Evolutionary conservation across 2,329 filamentous ascomycete species (phyloP).

Genomic region (Xylariaceae sp.): DNA sequence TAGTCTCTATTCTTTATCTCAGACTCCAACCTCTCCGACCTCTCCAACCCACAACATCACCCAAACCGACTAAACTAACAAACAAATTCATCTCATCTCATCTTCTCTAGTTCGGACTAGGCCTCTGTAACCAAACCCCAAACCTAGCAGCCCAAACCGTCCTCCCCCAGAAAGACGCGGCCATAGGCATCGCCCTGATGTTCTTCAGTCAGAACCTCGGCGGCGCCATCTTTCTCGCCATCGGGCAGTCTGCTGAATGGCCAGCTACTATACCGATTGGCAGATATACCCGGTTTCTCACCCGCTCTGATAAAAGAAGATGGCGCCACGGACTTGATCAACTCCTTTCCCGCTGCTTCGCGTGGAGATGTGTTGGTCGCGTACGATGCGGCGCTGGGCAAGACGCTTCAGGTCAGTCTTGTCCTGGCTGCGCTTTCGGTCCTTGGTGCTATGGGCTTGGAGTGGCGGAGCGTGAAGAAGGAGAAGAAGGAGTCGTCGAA

Average conservation of each 20-base stretch:
- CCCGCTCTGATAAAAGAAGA: constrained; percentile 25
- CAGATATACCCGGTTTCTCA: constrained; percentile 29
- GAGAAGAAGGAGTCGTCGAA: background rate
- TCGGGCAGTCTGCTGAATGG: constrained; percentile 43
- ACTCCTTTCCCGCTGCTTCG: constrained; percentile 20
- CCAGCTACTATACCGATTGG: constrained; percentile 35
- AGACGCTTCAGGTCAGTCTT: constrained; percentile 56
- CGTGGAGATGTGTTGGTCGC: constrained; percentile 33
- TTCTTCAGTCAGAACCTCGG: constrained; percentile 43
- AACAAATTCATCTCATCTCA: background rate
- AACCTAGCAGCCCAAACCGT: constrained; percentile 45
- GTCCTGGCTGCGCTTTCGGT: constrained; percentile 49
- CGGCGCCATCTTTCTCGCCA: constrained; percentile 41
- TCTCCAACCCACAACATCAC: too few species aligned
- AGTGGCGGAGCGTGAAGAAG: constrained; percentile 51
- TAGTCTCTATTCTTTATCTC: background rate
- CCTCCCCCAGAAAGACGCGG: constrained; percentile 36
- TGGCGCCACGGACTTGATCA: constrained; percentile 30
- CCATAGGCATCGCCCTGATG: constrained; percentile 39
- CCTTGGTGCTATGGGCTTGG: constrained; percentile 49
- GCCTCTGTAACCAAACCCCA: constrained; percentile 39
- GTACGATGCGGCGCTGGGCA: constrained; percentile 57
- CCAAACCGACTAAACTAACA: too few species aligned
- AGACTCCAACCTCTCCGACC: background rate
- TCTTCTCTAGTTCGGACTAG: constrained; percentile 35